Base-by-base conservation (phyloP, 2,329 filamentous ascomycete species). In the Fusarium siculi region DNA sequence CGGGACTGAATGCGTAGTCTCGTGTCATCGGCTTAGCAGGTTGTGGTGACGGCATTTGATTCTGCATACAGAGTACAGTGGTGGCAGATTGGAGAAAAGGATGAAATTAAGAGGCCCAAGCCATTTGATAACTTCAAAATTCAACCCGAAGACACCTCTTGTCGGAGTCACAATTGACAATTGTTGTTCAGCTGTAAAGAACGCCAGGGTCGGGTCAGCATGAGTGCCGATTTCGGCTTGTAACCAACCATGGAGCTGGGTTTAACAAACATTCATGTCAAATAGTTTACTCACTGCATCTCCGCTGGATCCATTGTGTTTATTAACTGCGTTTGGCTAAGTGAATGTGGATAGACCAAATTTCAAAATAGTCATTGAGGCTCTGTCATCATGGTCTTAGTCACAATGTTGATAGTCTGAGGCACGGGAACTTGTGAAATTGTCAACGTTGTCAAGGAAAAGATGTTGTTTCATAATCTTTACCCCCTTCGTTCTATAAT, bases 1-100 rank as follows among this genome's bases (percentile, higher is more conserved):
- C 85, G 4, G 75, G 58, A 7, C 57, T 67, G 14, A 70, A 67
- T 9, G 78, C 60, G n/a, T 76, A 68, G 40, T 57, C 68, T 47
- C 62, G 66, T 19, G 62, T 46, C 46, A 67, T 66, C 14, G 44
- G 49, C 21, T 55, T 71, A 18, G 21, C 28, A 11, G 49, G 66
- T 65, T 28, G 69, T 43, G 42, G 70, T 40, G 54, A n/a, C 39
- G 18, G 23, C 8, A 32, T 57, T 18, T 19, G 19, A 16, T 36
- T 40, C 18, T 28, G 53, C 39, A 40, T 36, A 40, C 54, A 6
- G 21, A 19, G 36, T 36, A 40, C 55, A 10, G 25, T 19, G 36
- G 18, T 60, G 25, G 16, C 12, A 28, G 28, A 42, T 55, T 55
- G 23, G 19, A 21, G 25, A 8, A 14, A 32, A 30, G 15, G 11